A percentile compares a stretch with the other conserved stretches of the same genome.
These are phyloP conservation scores for Apiospora kogelbergensis DNA, from an alignment of 2,329 filamentous ascomycete species.

Conservation along the genomic window DNA sequence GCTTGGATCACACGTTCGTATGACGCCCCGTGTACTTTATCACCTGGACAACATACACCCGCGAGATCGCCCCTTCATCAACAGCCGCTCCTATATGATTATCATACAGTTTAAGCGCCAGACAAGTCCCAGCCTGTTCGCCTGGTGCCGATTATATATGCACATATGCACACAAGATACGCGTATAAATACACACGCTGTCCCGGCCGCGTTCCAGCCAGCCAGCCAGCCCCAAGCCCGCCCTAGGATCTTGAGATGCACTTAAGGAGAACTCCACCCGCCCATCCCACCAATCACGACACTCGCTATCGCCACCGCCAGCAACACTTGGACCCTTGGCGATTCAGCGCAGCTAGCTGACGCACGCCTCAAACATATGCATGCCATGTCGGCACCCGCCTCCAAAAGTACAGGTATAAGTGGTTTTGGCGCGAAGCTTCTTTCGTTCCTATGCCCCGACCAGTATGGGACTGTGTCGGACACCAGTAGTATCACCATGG, in stretches of 20 bases:
- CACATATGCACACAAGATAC: neutral
- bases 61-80: neutral
- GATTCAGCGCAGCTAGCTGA: neutral
- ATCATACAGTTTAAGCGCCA: neutral
- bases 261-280: conserved; percentile 1
- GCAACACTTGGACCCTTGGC: neutral
- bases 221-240: neutral
- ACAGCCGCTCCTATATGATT: neutral
- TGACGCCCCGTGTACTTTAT: neutral
- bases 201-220: conserved; percentile 1
- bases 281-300: neutral
- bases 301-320: neutral
- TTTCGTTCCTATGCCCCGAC: neutral
- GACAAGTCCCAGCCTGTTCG: neutral
- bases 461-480: neutral
- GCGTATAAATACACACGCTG: neutral
- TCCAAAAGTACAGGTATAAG: neutral
- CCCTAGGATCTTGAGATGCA: conserved; percentile 2
- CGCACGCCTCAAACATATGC: neutral
- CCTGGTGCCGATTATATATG: neutral
- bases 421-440: neutral
- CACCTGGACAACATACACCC: neutral
- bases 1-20: neutral
- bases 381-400: neutral
- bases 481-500: conserved; percentile 35